Conservation (phyloP, 2,329 filamentous ascomycete genomes). For the Cadophora malorum region DNA sequence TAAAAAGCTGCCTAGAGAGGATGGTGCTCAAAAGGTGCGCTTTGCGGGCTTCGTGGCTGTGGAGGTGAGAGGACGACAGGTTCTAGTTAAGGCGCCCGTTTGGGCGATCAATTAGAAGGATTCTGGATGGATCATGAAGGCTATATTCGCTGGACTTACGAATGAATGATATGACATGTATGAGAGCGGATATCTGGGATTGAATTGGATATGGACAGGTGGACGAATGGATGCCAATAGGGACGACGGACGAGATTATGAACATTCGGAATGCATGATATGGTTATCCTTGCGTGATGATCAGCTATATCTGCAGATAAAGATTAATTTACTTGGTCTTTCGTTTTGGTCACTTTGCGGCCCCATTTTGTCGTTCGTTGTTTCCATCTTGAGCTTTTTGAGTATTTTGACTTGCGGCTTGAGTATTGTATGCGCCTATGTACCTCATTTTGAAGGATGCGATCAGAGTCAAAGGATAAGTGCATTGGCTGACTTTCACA, state of each 20-base stretch:
- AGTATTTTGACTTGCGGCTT: too few relatives aligned
- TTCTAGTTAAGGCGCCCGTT: constrained; percentile 77
- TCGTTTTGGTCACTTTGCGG: not conserved
- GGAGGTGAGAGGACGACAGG: constrained; percentile 78
- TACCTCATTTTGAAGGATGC: too few relatives aligned
- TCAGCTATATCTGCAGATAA: constrained; percentile 12
- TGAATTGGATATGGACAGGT: not conserved
- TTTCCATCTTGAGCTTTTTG: too few relatives aligned
- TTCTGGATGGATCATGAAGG: constrained; percentile 2
- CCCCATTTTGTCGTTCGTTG: not conserved
- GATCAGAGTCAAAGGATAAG: too few relatives aligned
- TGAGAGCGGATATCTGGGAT: constrained; percentile 2
- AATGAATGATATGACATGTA: constrained; percentile 17
- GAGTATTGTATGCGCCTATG: too few relatives aligned
- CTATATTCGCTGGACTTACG: constrained; percentile 11
- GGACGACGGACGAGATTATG: constrained; percentile 14
- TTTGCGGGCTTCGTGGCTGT: constrained; percentile 73
- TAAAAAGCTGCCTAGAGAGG: constrained; percentile 40
- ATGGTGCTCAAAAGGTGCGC: constrained; percentile 61
- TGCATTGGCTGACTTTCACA: too few relatives aligned
- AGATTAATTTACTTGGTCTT: not conserved
- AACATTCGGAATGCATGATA: constrained; percentile 11
- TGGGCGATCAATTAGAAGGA: constrained; percentile 58
- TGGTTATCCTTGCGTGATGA: constrained; percentile 7
- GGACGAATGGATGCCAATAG: not conserved